Base-by-base conservation (phyloP, 306 rosid genomes). In the Prunus campanulata region DNA sequence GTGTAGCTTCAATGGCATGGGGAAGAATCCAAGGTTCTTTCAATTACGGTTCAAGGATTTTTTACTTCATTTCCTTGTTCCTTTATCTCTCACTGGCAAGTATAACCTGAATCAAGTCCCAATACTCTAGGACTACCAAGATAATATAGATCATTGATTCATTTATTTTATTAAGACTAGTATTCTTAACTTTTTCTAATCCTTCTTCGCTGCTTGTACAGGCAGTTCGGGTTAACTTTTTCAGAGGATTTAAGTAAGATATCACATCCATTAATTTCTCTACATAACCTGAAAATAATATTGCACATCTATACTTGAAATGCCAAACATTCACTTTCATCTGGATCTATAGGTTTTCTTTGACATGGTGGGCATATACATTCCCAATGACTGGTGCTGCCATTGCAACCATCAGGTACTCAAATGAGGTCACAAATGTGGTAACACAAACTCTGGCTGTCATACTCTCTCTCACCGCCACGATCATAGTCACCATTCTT, bases 361-460 rank as follows among this genome's bases (percentile, higher is more conserved):
- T 95, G 70, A 83, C 99, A 25, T 92, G 99, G 99, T 95, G 99
- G 99, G 99, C 99, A 14, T 92, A 95, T 74, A 95, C 99, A 11
- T 95, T 95, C 80, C 99, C 99, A 63, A 95, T 95, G 99, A 90
- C 99, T 18, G 96, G 93, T 51, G 97, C 99, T 75, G 99, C 99
- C 65, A 85, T 90, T 76, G 97, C 97, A 70, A 87, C 97, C 20
- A 75, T 95, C 54, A 82, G 80, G 72, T 95, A 95, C 88, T 91
- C 99, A 55, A 73, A 77, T 75, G 80, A 85, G 81, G 92, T 95
- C 57, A 85, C 92, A 35, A 80, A 65, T 67, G 59, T 22, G 14
- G 85, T 83, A 18, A 90, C 97, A 1, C 88, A 83, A 83, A 51
- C 86, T 57, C 48, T 92, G 13, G 79, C 92, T 67, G 85, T 89